Conservation (phyloP, 1,139 yeast genomes). For the Kodamaea alishanica region DNA sequence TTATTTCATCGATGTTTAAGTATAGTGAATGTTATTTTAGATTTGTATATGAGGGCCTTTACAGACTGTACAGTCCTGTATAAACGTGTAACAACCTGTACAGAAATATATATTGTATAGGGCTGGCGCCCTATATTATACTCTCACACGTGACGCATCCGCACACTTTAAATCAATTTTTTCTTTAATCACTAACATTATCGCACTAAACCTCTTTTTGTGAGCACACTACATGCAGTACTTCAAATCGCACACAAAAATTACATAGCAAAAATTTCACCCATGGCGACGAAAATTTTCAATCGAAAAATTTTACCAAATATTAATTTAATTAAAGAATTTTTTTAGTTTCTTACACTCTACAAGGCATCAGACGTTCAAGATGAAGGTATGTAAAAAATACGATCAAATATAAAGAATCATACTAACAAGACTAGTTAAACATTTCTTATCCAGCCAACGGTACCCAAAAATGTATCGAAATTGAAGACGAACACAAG, state of each 20-base stretch:
- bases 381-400: constrained; percentile 35
- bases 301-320: constrained; percentile 14
- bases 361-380: constrained; percentile 30
- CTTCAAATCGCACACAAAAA: no score
- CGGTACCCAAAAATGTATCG: constrained; percentile 98
- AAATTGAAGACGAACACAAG: constrained; percentile 98
- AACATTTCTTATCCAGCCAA: constrained; percentile 99
- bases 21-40: background rate
- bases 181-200: background rate
- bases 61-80: background rate
- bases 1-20: no score
- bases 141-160: constrained; percentile 5
- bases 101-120: no score
- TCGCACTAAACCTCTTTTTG: no score
- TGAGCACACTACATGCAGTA: no score
- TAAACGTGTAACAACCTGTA: no score
- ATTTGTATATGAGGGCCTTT: no score
- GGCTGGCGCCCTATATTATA: constrained; percentile 6
- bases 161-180: constrained; percentile 1
- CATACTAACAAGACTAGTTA: constrained; percentile 50
- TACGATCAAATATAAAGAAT: background rate
- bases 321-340: constrained; percentile 7
- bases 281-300: constrained; percentile 5
- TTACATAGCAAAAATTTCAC: constrained; percentile 6
- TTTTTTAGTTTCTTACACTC: constrained; percentile 16